Evolutionary conservation across 345 rosid genomes (phyloP), one percentile per base, ranked within the genome.

Genomic region (Draba incana): DNA sequence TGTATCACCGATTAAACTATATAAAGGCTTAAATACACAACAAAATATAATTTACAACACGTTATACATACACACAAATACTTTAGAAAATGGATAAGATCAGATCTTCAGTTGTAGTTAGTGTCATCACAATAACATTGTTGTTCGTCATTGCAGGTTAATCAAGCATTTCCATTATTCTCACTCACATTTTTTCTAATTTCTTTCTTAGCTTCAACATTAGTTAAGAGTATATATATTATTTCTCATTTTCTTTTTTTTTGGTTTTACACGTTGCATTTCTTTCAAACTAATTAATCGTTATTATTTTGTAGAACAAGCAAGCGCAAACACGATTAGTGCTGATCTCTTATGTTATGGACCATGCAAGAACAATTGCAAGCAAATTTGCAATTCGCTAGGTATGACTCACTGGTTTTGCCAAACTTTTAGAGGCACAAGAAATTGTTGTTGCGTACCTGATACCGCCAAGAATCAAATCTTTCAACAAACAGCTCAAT

Each of bases 141-240:
- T 27, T 68, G 28, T 68, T 68, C 41, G 49, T 41, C 57, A 15
- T 47, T 57, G 10, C 65, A 47, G 57, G 72, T 68, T 46, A 57
- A 8, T 54, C 55, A 46, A 68, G 35, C 45, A 33, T 45, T 55
- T 35, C 13, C 24, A 44, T 30, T 66, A 28, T 28, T 5, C 3
- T 3, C 38, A 4, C 10, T 66, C 4, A 8, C 12, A 14, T 9
- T 51, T 9, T 65, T 46, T 33, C 6, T 8, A 52, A n/a, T 4
- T 39, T 27, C 23, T 33, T 14, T 45, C 27, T 28, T 44, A 28
- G 38, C 3, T 61, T 44, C 11, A 3, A 25, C 5, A 23, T 57
- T 20, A 24, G 43, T 2, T 33, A n/a, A 25, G 43, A n/a, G 1
- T 43, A 12, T 35, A 14, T 16, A 13, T 43, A 15, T 62, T 8